Base-by-base conservation (phyloP, 352 stramenopile species). In the Phytopythium mirpurense region DNA sequence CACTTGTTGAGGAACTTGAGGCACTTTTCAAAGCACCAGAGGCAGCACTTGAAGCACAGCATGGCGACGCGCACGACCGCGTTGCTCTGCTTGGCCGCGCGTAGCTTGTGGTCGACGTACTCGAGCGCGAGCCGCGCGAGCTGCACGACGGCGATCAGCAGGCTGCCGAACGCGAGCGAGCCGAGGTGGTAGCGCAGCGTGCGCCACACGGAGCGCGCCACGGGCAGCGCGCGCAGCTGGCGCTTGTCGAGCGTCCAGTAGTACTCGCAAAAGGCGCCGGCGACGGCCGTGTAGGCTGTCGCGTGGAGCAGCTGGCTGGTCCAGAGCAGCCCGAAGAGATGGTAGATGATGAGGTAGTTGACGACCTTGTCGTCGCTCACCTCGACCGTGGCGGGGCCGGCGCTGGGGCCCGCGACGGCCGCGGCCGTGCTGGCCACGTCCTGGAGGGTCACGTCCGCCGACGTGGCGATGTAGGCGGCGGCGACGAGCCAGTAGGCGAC, bases 11-110 rank as follows among this genome's bases (percentile, higher is more conserved):
- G 61, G 60, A 95, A 96, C 67, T 96, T 91, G 57, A 96, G 68
- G 65, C 80, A 93, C 48, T 90, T 92, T 35, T 96, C 86, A 42
- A 96, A 89, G 62, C 87, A 96, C 74, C 72, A 88, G 53, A 96
- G 68, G 54, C 74, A 91, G 64, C 79, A 94, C 63, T 92, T 81
- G 38, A 97, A 78, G 62, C 90, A 98, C 29, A 95, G 59, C 61
- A 96, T 78, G 15, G 90, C 62, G 41, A 90, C 76, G 34, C 84
- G 83, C 21, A 93, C 64, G 15, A 87, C 54, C 8, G 51, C 56
- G 60, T 90, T 93, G 35, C 63, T 62, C 46, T 91, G 68, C 53
- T 90, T 73, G n/a, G 74, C 54, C n/a, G 63, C 48, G 45, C 73
- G 60, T 53, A 88, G 77, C 50, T 89, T 79, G 21, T 90, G 70